Evolutionary conservation across 225 moss, liverwort and hornwort species (phyloP), one percentile per base, ranked within the genome.

Genomic region (Pseudisothecium myosuroides): DNA sequence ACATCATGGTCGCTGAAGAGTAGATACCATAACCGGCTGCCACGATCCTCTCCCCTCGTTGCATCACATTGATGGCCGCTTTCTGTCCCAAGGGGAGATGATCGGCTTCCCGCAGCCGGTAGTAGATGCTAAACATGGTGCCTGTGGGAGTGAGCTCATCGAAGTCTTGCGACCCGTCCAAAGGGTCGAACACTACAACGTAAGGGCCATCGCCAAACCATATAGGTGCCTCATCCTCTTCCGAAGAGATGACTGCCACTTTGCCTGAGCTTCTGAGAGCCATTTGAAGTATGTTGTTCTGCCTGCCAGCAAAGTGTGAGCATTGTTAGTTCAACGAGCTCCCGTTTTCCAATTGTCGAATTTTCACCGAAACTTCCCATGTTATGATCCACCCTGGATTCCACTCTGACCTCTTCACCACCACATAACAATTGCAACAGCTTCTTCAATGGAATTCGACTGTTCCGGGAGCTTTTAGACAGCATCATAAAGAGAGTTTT

Each of bases 111-210:
- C 86, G 90, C 39, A 98, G 87, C 76, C 94, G 90, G 88, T 94
- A 93, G 86, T 97, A 98, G 88, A 98, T 96, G 76, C 98, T 96
- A 77, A 98, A 98, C 50, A 98, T 97, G 78, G 98, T 96, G 68
- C 98, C 90, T 41, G 98, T 98, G 17, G 98, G 97, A 69, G 97
- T 97, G 79, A 96, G 94, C 63, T 97, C 97, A 73, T 98, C 98
- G 72, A 97, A 97, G 72, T 96, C 94, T 54, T 97, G 94, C 45
- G 96, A 97, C 80, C 98, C 97, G 63, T 98, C 98, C 83, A 98
- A 93, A 58, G 98, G 97, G 43, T 98, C 98, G 65, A 97, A 98
- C 88, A 98, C 98, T 45, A 95, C 98, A 36, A 98, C 90, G 93
- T 91, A 98, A 50, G 96, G 91, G 12, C 96, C 96, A 43, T 95